These are phyloP conservation scores for Hypoxylon cercidicola DNA, from an alignment of 495 filamentous ascomycete genomes.

Conservation along the genomic window DNA sequence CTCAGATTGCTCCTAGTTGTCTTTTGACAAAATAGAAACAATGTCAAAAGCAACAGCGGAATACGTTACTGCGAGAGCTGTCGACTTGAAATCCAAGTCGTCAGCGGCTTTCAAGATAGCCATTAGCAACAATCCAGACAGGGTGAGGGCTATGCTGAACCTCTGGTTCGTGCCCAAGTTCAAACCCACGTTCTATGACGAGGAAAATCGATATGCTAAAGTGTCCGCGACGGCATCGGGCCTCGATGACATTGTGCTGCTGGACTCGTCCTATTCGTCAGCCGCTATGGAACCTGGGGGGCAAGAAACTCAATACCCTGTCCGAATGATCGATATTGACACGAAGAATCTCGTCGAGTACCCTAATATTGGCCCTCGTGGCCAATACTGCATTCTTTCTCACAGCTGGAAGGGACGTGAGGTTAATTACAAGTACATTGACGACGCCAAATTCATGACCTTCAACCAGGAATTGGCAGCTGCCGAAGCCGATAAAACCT, in stretches of 20 bases:
- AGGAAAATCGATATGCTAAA: conserved; percentile 12
- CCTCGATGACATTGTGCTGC: conserved; percentile 44
- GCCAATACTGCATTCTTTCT: conserved; percentile 59
- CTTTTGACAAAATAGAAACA: neutral
- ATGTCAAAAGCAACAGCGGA: conserved; percentile 30
- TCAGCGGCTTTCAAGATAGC: conserved; percentile 31
- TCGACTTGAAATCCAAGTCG: conserved; percentile 35
- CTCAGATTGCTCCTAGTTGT: neutral
- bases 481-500: conserved; percentile 4
- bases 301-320: conserved; percentile 36
- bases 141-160: conserved; percentile 44
- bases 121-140: conserved; percentile 43
- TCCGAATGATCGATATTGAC: conserved; percentile 59
- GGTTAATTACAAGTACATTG: conserved; percentile 51
- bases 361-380: conserved; percentile 41
- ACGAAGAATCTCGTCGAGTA: conserved; percentile 52
- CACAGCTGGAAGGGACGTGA: conserved; percentile 60
- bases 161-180: conserved; percentile 45
- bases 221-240: conserved; percentile 2
- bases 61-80: conserved; percentile 20
- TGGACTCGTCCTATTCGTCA: conserved; percentile 24
- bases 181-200: conserved; percentile 43
- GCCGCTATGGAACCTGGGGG: conserved; percentile 22
- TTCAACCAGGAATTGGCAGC: conserved; percentile 17
- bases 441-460: conserved; percentile 24